A percentile compares a stretch with the other conserved stretches of the same genome.
Evolutionary conservation across 768 basidiomycete species (phyloP).

Genomic region (Phanerochaete carnosa): DNA sequence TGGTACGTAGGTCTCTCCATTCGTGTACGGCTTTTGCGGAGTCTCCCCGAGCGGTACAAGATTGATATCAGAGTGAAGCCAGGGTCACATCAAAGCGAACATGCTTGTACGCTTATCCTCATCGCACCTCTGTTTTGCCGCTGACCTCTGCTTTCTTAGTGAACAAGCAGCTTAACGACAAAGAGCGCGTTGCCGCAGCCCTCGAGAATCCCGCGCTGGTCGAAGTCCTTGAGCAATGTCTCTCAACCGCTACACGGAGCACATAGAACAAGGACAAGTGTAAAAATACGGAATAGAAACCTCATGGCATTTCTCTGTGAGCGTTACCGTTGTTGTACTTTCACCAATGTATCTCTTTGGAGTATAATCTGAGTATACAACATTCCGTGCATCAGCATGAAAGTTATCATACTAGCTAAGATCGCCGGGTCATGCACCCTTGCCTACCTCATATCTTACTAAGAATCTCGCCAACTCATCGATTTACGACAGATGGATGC

Average conservation of each 20-base stretch:
- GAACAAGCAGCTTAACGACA: slow-evolving; percentile 98
- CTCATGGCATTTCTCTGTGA: too few species aligned
- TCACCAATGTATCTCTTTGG: too few species aligned
- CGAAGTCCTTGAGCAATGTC: slow-evolving; percentile 81
- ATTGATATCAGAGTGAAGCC: slow-evolving; percentile 91
- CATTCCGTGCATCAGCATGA: too few species aligned
- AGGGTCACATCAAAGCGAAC: slow-evolving; percentile 94
- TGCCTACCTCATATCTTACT: too few species aligned
- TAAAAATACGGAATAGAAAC: not conserved
- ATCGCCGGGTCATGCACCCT: too few species aligned
- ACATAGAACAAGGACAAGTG: not conserved
- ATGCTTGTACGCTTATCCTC: slow-evolving; percentile 56
- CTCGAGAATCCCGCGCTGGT: slow-evolving; percentile 87
- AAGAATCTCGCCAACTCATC: too few species aligned
- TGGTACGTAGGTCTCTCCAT: slow-evolving; percentile 78
- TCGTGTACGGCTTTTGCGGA: slow-evolving; percentile 83
- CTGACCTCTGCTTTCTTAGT: slow-evolving; percentile 50
- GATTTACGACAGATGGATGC: too few species aligned
- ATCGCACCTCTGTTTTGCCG: not conserved
- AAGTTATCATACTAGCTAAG: too few species aligned
- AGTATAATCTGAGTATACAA: too few species aligned
- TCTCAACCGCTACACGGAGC: slow-evolving; percentile 24
- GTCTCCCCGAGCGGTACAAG: slow-evolving; percentile 90
- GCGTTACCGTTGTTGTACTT: too few species aligned
- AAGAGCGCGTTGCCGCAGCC: slow-evolving; percentile 96